Base-by-base conservation (phyloP, 371 early-diverging fungal genomes). In the Mortierella sp. region DNA sequence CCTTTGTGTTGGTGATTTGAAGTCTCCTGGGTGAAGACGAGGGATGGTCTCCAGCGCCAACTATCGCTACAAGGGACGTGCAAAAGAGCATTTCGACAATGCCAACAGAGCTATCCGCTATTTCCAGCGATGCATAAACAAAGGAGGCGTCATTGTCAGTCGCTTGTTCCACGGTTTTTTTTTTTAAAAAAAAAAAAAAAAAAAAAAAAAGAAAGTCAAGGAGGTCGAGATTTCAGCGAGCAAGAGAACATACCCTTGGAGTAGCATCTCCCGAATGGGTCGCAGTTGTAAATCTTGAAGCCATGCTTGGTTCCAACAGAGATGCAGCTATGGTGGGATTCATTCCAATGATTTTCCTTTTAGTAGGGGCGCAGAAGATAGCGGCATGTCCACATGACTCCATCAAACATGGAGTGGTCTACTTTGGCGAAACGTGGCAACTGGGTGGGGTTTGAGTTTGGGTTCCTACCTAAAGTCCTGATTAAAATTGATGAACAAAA, bases 31-130 rank as follows among this genome's bases (percentile, higher is more conserved):
- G 96, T 18, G 95, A 93, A 62, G 94, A 91, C 18, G 92, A 83
- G n/a, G 96, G 95, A 66, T 93, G 91, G 69, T 95, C 96, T 5
- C 97, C 98, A 14, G 96, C 92, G 5, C 98, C 99, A 15, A 97
- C 98, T 23, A 98, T 84, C 0, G 98, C 99, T 0, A 98, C 96
- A n/a, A 98, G 88, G 7, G 93, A 93, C 1, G 99, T 97, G 68
- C 93, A 94, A 72, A 97, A 98, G 45, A 98, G 86, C 97, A 98
- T 98, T 83, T 97, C 98, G 7, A 95, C 96, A 57, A 97, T 93
- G 25, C 96, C 95, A 19, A 95, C 93, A 9, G 96, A 96, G 44
- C 95, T 94, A 65, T 92, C 93, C 25, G 86, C 93, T 91, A 66
- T 58, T 45, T 52, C 18, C 0, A 50, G 45, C 23, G 52, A 45